phyloP scores from a whole-genome alignment of 345 rosid species.

The Eucalyptus cloeziana region DNA sequence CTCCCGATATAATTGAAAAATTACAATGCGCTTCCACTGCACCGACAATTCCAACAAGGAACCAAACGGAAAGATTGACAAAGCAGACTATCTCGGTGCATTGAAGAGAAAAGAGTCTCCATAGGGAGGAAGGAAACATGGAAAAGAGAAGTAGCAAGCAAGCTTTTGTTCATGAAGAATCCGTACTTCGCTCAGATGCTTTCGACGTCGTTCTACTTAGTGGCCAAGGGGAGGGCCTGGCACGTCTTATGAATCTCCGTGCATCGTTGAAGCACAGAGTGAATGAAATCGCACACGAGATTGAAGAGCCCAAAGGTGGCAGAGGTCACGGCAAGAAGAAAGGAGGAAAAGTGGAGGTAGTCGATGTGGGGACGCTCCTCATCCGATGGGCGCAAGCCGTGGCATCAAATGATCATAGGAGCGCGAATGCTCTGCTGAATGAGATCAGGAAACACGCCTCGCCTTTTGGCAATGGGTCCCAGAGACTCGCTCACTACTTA shows the following conservation, averaged over 20 bases:
- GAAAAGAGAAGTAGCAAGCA: not conserved
- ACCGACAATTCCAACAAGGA: not conserved
- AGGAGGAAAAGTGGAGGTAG: not conserved
- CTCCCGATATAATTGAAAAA: too few species aligned
- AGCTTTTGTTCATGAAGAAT: not conserved
- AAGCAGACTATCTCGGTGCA: not conserved
- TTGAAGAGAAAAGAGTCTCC: not conserved
- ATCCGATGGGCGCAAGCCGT: slow-evolving; percentile 18
- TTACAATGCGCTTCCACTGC: too few species aligned
- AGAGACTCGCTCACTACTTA: slow-evolving; percentile 12
- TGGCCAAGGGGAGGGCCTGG: not conserved
- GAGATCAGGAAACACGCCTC: slow-evolving; percentile 13
- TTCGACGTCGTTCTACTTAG: not conserved
- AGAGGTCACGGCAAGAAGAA: slow-evolving; percentile 5
- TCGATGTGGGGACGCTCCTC: slow-evolving; percentile 10
- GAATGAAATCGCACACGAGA: not conserved
- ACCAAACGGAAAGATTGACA: not conserved
- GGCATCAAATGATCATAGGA: slow-evolving; percentile 5
- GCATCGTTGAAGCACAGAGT: not conserved
- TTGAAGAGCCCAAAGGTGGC: not conserved
- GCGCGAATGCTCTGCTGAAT: slow-evolving; percentile 1
- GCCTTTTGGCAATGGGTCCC: slow-evolving; percentile 7
- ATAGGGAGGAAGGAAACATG: not conserved
- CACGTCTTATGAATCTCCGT: not conserved
- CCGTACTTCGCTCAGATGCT: not conserved